phyloP scores from a whole-genome alignment of 345 rosid genomes.

The Linum lewisii region DNA sequence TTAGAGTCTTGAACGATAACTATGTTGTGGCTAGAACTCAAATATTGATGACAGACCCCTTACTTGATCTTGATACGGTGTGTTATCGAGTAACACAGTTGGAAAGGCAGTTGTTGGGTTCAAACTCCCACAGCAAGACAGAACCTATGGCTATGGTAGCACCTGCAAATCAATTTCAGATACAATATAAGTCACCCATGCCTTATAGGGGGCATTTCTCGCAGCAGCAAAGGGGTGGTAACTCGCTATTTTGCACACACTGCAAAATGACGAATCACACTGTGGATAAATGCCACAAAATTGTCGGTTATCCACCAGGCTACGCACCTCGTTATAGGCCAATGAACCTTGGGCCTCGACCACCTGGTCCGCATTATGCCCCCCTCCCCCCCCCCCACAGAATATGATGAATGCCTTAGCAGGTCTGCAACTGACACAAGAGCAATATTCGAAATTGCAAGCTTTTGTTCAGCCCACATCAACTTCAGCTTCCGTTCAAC shows the following conservation, averaged over 20 bases:
- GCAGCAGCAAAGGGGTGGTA: background rate
- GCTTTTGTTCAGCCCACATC: too few relatives aligned
- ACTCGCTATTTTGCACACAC: background rate
- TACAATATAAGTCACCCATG: too few relatives aligned
- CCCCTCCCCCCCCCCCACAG: too few relatives aligned
- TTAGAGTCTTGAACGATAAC: background rate
- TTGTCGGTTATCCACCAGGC: background rate
- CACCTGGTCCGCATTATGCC: too few relatives aligned
- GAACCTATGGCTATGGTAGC: background rate
- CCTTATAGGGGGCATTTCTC: too few relatives aligned
- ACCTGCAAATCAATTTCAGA: too few relatives aligned
- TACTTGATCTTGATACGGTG: background rate
- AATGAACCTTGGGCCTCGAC: background rate
- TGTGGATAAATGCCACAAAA: background rate
- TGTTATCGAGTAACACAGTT: background rate
- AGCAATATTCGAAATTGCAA: too few relatives aligned
- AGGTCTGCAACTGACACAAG: too few relatives aligned
- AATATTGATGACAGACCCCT: background rate
- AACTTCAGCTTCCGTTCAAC: too few relatives aligned
- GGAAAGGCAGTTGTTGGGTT: background rate
- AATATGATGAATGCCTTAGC: background rate
- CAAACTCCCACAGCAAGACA: background rate
- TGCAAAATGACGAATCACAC: background rate
- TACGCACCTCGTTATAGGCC: background rate
- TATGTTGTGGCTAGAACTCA: background rate